Evolutionary conservation across 495 filamentous ascomycete genomes (phyloP).

Genomic region (Lasiosphaeris hirsuta): DNA sequence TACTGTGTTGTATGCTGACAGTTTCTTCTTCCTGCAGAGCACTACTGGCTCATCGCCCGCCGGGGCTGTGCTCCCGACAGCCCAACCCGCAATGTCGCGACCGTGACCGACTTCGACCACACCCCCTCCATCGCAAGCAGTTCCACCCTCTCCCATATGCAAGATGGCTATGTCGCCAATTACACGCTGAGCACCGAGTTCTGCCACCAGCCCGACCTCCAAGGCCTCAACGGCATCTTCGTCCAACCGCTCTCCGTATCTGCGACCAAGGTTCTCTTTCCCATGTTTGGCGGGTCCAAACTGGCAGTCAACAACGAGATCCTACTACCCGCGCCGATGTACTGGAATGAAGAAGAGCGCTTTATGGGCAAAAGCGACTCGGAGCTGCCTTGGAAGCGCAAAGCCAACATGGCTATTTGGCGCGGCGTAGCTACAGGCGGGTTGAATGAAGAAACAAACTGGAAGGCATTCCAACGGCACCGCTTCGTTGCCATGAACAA

Average conservation of each 20-base stretch:
- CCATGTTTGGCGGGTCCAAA: constrained; percentile 74
- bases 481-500: constrained; percentile 71
- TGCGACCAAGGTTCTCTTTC: constrained; percentile 56
- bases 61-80: constrained; percentile 60
- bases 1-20: constrained; percentile 18
- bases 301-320: constrained; percentile 78
- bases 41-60: constrained; percentile 61
- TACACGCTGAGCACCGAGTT: constrained; percentile 63
- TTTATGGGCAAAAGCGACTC: constrained; percentile 59
- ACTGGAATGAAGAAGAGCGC: constrained; percentile 65
- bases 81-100: constrained; percentile 47
- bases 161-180: constrained; percentile 61
- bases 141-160: constrained; percentile 40
- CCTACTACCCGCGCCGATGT: constrained; percentile 73
- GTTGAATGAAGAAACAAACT: constrained; percentile 58
- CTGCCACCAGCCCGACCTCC: constrained; percentile 58
- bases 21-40: constrained; percentile 28
- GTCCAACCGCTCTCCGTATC: constrained; percentile 60
- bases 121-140: constrained; percentile 42
- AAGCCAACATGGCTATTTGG: constrained; percentile 59
- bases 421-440: constrained; percentile 69
- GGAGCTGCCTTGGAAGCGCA: constrained; percentile 51
- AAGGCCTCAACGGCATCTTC: constrained; percentile 66
- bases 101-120: constrained; percentile 38
- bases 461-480: constrained; percentile 68